Evolutionary conservation across 768 basidiomycete species (phyloP), one percentile per base, ranked within the genome.

Genomic region (Russula foetens): DNA sequence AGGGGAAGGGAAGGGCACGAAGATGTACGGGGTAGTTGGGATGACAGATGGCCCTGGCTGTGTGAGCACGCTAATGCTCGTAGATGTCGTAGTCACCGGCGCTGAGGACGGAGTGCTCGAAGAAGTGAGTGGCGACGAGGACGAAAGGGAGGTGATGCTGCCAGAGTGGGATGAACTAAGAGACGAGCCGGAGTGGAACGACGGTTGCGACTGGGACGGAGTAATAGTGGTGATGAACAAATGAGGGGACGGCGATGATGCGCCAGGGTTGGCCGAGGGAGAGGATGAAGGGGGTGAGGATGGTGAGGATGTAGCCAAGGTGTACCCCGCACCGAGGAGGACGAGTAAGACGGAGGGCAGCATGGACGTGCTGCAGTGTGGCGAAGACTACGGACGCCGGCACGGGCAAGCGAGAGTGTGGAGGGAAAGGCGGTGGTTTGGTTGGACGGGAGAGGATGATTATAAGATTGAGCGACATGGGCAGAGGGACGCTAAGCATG

Each of bases 1-100:
- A 1, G 64, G 64, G 21, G 61, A 62, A 1, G 63, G 63, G 46
- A 62, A 58, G 2, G 63, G 57, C 24, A 19, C 46, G n/a, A 64
- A 68, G 17, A 51, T 0, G 35, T 55, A 62, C 5, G 57, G 56
- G 5, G 41, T 61, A 14, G 55, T 15, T 0, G 63, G 59, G 41
- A 64, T 62, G 31, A 24, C 21, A 7, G 59, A 46, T 21, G 54
- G 59, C 31, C 50, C 28, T 11, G 64, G 21, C 21, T 62, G 41
- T 0, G 63, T 62, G 11, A n/a, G 38, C 15, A 39, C 43, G 21
- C 52, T 49, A 29, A 29, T 38, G n/a, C 26, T 57, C 35, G 43
- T 39, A 11, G 63, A 28, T 24, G 43, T 39, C 9, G 63, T 28
- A n/a, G 48, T 33, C n/a, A 4, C 14, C n/a, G 33, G 2, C 56